Percentiles rank a stretch among this genome's conserved stretches.
Evolutionary conservation across 176 grass and related monocot species (phyloP).

Genomic region (Themeda triandra): DNA sequence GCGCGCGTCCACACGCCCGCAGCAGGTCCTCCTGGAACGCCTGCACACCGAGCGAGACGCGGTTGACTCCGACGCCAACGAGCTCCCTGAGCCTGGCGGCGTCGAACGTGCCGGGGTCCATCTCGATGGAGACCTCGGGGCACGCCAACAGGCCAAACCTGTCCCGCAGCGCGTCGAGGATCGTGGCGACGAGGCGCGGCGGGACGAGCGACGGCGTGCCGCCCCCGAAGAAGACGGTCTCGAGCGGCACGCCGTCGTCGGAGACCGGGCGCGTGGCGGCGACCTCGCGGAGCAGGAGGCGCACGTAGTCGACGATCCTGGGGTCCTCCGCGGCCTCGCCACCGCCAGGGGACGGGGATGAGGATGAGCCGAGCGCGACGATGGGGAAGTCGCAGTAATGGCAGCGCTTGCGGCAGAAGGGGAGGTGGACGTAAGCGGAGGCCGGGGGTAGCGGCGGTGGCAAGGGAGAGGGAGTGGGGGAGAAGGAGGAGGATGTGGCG

Average conservation of each 20-base stretch:
- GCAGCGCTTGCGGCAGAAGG: constrained; percentile 90
- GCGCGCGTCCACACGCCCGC: constrained; percentile 64
- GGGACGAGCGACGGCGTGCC: constrained; percentile 87
- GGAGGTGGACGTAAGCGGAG: constrained; percentile 80
- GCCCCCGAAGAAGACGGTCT: constrained; percentile 82
- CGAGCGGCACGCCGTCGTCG: constrained; percentile 43
- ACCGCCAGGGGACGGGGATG: neutral
- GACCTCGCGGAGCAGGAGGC: constrained; percentile 75
- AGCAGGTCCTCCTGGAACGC: constrained; percentile 85
- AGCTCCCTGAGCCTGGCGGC: constrained; percentile 39
- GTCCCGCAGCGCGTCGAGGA: constrained; percentile 56
- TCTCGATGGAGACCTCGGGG: constrained; percentile 85
- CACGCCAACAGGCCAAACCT: constrained; percentile 51
- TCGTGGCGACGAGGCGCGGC: constrained; percentile 47
- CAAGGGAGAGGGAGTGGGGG: neutral
- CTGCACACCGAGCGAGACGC: constrained; percentile 83
- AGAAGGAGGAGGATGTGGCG: neutral
- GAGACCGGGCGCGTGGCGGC: constrained; percentile 40
- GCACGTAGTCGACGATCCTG: constrained; percentile 68
- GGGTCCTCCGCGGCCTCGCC: constrained; percentile 50
- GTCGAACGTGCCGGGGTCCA: constrained; percentile 85
- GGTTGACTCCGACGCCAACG: constrained; percentile 66
- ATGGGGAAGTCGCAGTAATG: constrained; percentile 94
- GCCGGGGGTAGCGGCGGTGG: constrained; percentile 24
- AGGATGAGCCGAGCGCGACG: constrained; percentile 65